phyloP scores from a whole-genome alignment of 257 asterid genomes.

The Plantago ovata region DNA sequence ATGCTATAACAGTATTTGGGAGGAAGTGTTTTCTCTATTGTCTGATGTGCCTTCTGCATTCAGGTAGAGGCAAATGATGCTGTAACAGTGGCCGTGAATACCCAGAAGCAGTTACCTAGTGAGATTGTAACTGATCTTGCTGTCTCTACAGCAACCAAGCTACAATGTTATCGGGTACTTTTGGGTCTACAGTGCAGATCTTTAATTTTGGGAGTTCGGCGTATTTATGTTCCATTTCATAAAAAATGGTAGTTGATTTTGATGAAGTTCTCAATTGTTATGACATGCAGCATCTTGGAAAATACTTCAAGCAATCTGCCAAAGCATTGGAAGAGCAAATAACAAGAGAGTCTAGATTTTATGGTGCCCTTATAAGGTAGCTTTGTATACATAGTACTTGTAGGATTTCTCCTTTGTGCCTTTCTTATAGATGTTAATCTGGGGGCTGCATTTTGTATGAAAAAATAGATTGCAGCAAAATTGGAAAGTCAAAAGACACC shows the following conservation, averaged over 20 bases:
- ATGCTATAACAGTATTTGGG: background rate
- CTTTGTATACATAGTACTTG: constrained; percentile 10
- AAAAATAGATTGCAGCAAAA: constrained; percentile 88
- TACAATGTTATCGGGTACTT: constrained; percentile 84
- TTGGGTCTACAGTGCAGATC: too few species aligned
- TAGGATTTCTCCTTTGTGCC: constrained; percentile 4
- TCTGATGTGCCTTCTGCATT: constrained; percentile 23
- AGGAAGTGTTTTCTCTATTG: background rate
- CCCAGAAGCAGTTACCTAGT: constrained; percentile 78
- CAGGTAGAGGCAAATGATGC: constrained; percentile 96
- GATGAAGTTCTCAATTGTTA: constrained; percentile 6
- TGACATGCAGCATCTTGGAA: constrained; percentile 77
- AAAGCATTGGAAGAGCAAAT: constrained; percentile 79
- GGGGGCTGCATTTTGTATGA: constrained; percentile 22
- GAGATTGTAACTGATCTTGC: constrained; percentile 93
- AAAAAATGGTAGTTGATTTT: constrained; percentile 13
- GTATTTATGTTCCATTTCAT: too few species aligned
- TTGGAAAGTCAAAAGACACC: constrained; percentile 92
- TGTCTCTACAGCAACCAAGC: constrained; percentile 88
- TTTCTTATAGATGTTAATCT: background rate
- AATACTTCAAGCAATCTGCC: constrained; percentile 92
- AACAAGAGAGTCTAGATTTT: constrained; percentile 91
- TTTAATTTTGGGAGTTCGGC: too few species aligned
- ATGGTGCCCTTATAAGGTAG: constrained; percentile 97
- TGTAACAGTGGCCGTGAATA: constrained; percentile 95